Conservation (phyloP, 2,329 filamentous ascomycete genomes). For the Talaromyces piceae region DNA sequence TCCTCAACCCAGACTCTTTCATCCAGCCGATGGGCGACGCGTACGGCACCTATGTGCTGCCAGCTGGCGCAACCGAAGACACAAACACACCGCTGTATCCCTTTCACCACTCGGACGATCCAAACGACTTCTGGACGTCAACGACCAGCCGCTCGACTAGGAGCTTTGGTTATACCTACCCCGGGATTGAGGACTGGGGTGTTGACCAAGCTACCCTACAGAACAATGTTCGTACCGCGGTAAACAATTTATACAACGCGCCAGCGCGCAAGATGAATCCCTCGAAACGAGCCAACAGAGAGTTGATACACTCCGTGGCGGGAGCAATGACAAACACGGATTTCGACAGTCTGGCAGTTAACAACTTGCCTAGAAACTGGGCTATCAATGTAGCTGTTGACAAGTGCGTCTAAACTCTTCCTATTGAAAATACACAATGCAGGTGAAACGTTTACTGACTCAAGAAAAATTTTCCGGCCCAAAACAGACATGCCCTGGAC, state of each 20-base stretch:
- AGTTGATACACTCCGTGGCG: not conserved
- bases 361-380: slow-evolving; percentile 47
- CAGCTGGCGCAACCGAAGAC: slow-evolving; percentile 48
- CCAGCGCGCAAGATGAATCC: not conserved
- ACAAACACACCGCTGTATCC: slow-evolving; percentile 56
- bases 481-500: slow-evolving; percentile 35
- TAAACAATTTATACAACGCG: slow-evolving; percentile 56
- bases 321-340: slow-evolving; percentile 12
- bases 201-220: slow-evolving; percentile 27
- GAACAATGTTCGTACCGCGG: slow-evolving; percentile 40
- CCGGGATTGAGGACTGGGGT: slow-evolving; percentile 50
- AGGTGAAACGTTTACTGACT: slow-evolving; percentile 22
- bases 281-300: not conserved
- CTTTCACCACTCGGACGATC: slow-evolving; percentile 49
- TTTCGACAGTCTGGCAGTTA: slow-evolving; percentile 18
- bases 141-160: slow-evolving; percentile 52
- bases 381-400: slow-evolving; percentile 56
- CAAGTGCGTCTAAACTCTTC: slow-evolving; percentile 12
- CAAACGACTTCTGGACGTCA: slow-evolving; percentile 59
- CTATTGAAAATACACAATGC: not conserved
- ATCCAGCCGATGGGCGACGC: slow-evolving; percentile 49
- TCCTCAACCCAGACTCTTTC: slow-evolving; percentile 61
- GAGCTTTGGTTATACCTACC: slow-evolving; percentile 67
- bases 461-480: not conserved
- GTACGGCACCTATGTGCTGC: slow-evolving; percentile 56